Evolutionary conservation across 805 yeast species (phyloP), one percentile per base, ranked within the genome.

Genomic region (Candida ipomoeae): DNA sequence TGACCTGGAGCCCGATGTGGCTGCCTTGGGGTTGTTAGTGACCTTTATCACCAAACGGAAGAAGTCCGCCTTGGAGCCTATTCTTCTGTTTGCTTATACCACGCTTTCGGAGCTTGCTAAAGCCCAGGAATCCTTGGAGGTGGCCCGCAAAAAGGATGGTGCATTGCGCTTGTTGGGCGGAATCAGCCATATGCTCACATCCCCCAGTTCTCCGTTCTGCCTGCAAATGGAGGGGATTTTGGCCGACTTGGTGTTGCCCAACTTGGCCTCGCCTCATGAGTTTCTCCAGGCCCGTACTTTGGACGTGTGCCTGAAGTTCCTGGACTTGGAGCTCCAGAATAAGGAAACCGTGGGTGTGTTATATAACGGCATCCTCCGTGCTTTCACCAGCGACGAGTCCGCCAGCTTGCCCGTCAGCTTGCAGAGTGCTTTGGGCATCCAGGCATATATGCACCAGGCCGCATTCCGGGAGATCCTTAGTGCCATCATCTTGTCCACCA

Each of bases 361-460:
- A 20, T 71, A 66, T 55, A 68, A 69, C 37, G 71, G 73, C 3
- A 67, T 74, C 18, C 56, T 71, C 29, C 54, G 56, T 2, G 65
- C 65, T 40, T 73, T 73, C 50, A 56, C 56, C 41, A 36, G 62
- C 11, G 59, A 61, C 17, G 58, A 56, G 8, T 41, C 56, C 33
- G 53, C 40, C 36, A 70, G 86, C 49, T 67, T 82, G 47, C 96
- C 97, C 0, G 88, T 89, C 3, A 86, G 84, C 63, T 77, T 92
- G 44, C 87, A 89, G 61, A 90, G 92, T 15, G 89, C 97, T 0
- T 70, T 89, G 50, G 94, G 96, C 0, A 73, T 92, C 46, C 97
- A 91, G 70, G 82, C 91, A 1, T 85, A 85, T 59, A 77, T 89
- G 46, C 75, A 75, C 32, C 77, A 82, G 42, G 81, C 80, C 0